Conservation (phyloP, 2,329 filamentous ascomycete species). For the Sclerotinia glacialis region DNA sequence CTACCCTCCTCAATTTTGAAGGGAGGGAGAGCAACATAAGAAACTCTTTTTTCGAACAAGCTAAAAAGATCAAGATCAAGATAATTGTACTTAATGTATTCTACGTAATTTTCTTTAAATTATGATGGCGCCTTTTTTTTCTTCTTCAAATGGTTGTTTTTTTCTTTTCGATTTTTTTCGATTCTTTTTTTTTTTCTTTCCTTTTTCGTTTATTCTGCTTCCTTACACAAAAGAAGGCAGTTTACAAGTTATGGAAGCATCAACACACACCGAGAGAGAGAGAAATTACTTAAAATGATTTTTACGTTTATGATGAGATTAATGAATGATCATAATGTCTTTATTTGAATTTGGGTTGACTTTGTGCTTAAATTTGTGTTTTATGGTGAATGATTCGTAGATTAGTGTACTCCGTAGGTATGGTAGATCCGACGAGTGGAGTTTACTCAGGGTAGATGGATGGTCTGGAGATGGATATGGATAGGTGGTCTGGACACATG, state of each 20-base stretch:
- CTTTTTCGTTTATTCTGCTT: not conserved
- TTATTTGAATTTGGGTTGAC: not conserved
- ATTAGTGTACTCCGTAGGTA: no score
- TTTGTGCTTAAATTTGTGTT: not conserved
- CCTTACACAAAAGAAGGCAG: not conserved
- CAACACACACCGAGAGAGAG: not conserved
- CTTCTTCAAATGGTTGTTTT: not conserved
- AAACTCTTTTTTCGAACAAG: conserved; percentile 11
- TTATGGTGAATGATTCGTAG: no score
- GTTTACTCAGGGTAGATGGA: no score
- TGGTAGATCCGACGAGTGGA: no score
- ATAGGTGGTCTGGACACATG: no score
- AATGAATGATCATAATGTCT: conserved; percentile 19
- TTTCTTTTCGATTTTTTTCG: not conserved
- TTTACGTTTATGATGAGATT: conserved; percentile 20
- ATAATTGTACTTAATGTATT: conserved; percentile 34
- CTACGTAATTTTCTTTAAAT: conserved; percentile 29
- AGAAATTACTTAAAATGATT: conserved; percentile 10
- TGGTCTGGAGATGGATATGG: no score
- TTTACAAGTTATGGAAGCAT: conserved; percentile 11
- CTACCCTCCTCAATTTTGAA: not conserved
- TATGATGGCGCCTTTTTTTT: not conserved
- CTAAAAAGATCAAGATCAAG: conserved; percentile 13
- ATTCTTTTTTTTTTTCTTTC: not conserved
- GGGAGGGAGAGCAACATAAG: conserved; percentile 6